phyloP scores from a whole-genome alignment of 257 asterid species.

The Lantana camara region DNA sequence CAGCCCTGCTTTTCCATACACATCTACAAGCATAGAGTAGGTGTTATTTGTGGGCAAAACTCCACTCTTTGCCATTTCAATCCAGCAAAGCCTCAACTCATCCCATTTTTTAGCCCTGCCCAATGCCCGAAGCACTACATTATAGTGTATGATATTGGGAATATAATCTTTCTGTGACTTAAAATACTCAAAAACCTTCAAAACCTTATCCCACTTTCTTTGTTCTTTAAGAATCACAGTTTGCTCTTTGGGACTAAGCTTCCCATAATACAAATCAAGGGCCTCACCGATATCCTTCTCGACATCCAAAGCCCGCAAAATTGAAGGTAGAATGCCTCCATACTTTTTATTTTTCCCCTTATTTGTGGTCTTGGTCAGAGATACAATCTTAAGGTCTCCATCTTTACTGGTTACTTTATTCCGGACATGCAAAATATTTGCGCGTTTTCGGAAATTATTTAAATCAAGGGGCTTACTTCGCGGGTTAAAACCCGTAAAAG shows the following conservation, averaged over 20 bases:
- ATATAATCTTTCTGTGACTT: constrained; percentile 71
- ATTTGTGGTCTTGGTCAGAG: constrained; percentile 44
- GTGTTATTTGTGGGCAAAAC: constrained; percentile 83
- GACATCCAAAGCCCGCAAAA: constrained; percentile 59
- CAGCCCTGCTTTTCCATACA: constrained; percentile 90
- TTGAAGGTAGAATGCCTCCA: constrained; percentile 70
- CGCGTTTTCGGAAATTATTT: constrained; percentile 21
- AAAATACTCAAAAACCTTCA: constrained; percentile 87
- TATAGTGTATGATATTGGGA: constrained; percentile 91
- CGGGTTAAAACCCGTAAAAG: constrained; percentile 46
- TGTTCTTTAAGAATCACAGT: constrained; percentile 94
- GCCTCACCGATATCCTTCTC: constrained; percentile 63
- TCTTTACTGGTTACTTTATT: constrained; percentile 31
- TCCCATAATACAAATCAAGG: constrained; percentile 59
- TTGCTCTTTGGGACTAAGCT: constrained; percentile 77
- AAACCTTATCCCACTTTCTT: constrained; percentile 68
- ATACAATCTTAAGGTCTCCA: constrained; percentile 46
- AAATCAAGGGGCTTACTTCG: constrained; percentile 14
- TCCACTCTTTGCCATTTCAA: constrained; percentile 77
- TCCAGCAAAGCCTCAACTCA: constrained; percentile 93
- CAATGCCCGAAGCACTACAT: constrained; percentile 77
- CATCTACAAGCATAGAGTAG: constrained; percentile 91
- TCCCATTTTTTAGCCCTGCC: constrained; percentile 94
- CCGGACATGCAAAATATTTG: constrained; percentile 33
- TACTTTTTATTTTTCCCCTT: constrained; percentile 54